Conservation (phyloP, 2,329 filamentous ascomycete species). For the Fusarium verticillioides region DNA sequence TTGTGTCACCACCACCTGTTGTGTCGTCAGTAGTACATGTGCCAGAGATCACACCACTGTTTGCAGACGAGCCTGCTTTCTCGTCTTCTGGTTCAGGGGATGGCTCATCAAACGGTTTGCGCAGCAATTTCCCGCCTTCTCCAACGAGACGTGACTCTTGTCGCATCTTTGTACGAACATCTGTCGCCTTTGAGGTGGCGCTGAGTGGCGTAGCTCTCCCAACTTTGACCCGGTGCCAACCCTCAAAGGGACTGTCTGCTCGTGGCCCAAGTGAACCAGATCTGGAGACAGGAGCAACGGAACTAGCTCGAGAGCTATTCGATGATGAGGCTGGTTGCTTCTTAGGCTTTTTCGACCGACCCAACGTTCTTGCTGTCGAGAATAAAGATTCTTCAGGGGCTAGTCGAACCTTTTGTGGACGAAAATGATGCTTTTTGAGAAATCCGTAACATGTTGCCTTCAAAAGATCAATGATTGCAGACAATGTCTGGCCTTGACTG, state of each 20-base stretch:
- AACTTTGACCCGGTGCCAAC: slow-evolving; percentile 53
- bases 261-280: slow-evolving; percentile 1
- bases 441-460: slow-evolving; percentile 78
- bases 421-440: slow-evolving; percentile 76
- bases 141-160: slow-evolving; percentile 49
- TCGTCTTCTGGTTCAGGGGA: slow-evolving; percentile 23
- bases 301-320: slow-evolving; percentile 25
- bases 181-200: background rate
- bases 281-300: slow-evolving; percentile 9
- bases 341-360: slow-evolving; percentile 31
- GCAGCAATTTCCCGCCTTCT: slow-evolving; percentile 54
- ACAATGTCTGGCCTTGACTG: slow-evolving; percentile 60
- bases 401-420: slow-evolving; percentile 57
- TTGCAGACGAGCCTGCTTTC: background rate
- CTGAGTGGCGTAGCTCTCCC: slow-evolving; percentile 32
- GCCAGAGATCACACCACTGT: background rate
- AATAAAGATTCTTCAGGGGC: slow-evolving; percentile 39
- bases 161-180: slow-evolving; percentile 2
- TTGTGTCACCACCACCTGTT: background rate
- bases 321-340: slow-evolving; percentile 9
- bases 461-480: slow-evolving; percentile 68
- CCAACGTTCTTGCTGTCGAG: slow-evolving; percentile 39
- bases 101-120: slow-evolving; percentile 58
- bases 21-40: background rate
- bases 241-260: slow-evolving; percentile 47